These are phyloP conservation scores for Selaginella tamariscina DNA, from an alignment of 75 land plant genomes.

Conservation along the genomic window DNA sequence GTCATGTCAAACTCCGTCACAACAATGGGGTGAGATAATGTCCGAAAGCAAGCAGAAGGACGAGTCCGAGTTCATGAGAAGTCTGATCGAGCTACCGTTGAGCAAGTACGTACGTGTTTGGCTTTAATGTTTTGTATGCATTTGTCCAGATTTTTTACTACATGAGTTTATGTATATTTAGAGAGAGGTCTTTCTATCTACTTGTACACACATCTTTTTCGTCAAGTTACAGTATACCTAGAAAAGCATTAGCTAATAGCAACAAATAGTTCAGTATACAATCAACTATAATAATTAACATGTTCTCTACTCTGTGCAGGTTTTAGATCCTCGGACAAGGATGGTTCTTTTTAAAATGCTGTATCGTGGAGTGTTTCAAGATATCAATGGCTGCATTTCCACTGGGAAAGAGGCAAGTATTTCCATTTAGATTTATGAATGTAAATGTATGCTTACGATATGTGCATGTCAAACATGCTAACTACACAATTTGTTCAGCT, in stretches of 20 bases:
- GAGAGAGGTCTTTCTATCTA: too few species aligned
- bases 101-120: conserved; percentile 45
- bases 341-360: conserved; percentile 93
- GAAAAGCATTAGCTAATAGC: too few species aligned
- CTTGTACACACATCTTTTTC: too few species aligned
- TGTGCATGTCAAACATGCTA: too few species aligned
- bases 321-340: conserved; percentile 86
- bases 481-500: too few species aligned
- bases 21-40: conserved; percentile 71
- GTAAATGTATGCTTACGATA: too few species aligned
- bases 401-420: conserved; percentile 85
- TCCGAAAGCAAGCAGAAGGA: conserved; percentile 64
- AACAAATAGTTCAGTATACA: too few species aligned
- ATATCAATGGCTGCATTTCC: conserved; percentile 95
- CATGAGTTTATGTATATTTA: too few species aligned
- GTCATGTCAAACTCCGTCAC: conserved; percentile 92
- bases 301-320: conserved; percentile 33
- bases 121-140: too few species aligned
- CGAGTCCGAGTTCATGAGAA: conserved; percentile 53
- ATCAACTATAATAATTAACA: too few species aligned
- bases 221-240: too few species aligned
- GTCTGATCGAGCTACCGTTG: conserved; percentile 92
- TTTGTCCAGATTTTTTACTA: too few species aligned
- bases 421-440: background rate
- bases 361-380: conserved; percentile 75